Evolutionary conservation across 257 asterid genomes (phyloP).

Genomic region (Penstemon eatonii): DNA sequence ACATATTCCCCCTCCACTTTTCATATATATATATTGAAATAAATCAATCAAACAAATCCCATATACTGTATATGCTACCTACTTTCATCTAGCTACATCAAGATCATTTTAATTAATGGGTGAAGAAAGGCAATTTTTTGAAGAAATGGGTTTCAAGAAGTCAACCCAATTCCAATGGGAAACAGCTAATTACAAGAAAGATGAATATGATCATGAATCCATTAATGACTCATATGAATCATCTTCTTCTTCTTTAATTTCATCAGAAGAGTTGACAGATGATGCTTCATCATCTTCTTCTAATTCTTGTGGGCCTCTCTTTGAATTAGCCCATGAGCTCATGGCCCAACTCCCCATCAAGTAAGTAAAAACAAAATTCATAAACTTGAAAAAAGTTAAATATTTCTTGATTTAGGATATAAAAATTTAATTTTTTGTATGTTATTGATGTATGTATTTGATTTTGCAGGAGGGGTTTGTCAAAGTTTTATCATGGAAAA

Average conservation of each 20-base stretch:
- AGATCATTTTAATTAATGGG: neutral
- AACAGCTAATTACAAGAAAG: slow-evolving; percentile 13
- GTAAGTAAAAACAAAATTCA: slow-evolving; percentile 30
- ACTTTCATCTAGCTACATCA: neutral
- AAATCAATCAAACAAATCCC: neutral
- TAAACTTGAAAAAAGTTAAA: neutral
- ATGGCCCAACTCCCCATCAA: slow-evolving; percentile 65
- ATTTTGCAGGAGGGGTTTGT: slow-evolving; percentile 58
- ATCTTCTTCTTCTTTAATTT: slow-evolving; percentile 38
- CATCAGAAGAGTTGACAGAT: slow-evolving; percentile 36
- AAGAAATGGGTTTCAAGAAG: slow-evolving; percentile 29
- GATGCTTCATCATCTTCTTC: slow-evolving; percentile 44
- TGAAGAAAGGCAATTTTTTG: slow-evolving; percentile 23
- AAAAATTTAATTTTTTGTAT: too few relatives aligned
- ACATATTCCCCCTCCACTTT: slow-evolving; percentile 12
- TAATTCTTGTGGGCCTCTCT: slow-evolving; percentile 37
- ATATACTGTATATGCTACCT: slow-evolving; percentile 3
- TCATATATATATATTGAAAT: neutral
- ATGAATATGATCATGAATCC: slow-evolving; percentile 29
- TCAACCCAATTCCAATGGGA: slow-evolving; percentile 26
- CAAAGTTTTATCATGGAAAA: slow-evolving; percentile 57
- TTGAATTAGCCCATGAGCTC: slow-evolving; percentile 41
- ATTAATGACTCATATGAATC: slow-evolving; percentile 24
- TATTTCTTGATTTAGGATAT: neutral
- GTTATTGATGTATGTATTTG: too few relatives aligned